Percentiles rank a stretch among this genome's conserved stretches.
Conservation (phyloP, 192 early-diverging fungal species). For the Mortierella hygrophila region DNA sequence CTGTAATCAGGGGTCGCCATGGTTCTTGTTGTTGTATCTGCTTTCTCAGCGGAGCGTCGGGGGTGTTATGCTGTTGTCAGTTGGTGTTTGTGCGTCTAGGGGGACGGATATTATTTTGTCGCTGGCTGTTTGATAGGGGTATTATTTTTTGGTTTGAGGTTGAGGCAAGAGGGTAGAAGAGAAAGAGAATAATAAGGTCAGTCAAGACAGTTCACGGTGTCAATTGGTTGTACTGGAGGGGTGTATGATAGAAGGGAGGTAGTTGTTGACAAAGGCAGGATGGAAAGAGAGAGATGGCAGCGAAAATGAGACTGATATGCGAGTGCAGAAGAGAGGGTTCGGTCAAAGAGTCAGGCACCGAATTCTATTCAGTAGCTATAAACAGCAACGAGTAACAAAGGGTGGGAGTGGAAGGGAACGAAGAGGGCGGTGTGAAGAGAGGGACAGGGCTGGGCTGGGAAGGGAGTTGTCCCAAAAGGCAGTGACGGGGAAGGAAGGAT, state of each 20-base stretch:
- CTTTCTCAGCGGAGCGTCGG: not conserved
- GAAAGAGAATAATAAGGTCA: not conserved
- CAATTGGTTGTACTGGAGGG: not conserved
- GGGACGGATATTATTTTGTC: not conserved
- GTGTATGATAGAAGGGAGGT: not conserved
- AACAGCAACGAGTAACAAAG: too few species aligned
- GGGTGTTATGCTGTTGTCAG: not conserved
- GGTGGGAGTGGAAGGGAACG: too few species aligned
- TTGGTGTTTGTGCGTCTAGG: not conserved
- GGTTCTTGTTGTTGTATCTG: not conserved
- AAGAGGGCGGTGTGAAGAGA: too few species aligned
- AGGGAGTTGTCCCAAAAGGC: not conserved
- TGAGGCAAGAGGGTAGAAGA: not conserved
- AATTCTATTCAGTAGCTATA: too few species aligned
- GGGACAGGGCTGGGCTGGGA: too few species aligned
- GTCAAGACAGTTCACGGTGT: not conserved
- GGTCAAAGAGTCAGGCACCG: too few species aligned
- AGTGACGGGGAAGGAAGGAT: not conserved
- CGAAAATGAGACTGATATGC: too few species aligned
- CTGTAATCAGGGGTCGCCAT: conserved; percentile 15
- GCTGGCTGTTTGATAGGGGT: not conserved
- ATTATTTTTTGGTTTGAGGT: not conserved
- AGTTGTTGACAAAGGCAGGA: too few species aligned
- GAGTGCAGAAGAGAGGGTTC: too few species aligned
- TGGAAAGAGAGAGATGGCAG: too few species aligned